Evolutionary conservation across 2,329 filamentous ascomycete species (phyloP).

Genomic region (Gnomoniopsis sp.): DNA sequence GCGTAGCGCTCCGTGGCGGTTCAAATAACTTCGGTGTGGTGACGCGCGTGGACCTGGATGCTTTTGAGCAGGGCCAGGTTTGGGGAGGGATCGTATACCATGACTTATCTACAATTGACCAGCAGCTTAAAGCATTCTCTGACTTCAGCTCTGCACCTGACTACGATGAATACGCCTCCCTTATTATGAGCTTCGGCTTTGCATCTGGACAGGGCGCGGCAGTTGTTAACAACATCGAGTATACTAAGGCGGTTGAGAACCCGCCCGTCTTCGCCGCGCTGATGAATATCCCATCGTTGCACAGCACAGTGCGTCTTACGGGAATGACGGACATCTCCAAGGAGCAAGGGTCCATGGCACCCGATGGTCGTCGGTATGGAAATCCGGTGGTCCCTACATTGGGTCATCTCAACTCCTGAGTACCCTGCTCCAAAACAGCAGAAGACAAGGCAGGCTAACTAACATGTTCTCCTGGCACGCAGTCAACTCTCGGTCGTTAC

Average conservation of each 20-base stretch:
- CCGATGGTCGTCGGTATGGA: no score
- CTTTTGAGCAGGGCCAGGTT: slow-evolving; percentile 13
- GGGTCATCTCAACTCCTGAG: no score
- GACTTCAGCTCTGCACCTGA: not conserved
- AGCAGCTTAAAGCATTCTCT: not conserved
- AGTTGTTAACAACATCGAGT: not conserved
- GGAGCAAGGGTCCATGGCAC: no score
- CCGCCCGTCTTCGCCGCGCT: no score
- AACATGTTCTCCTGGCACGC: no score
- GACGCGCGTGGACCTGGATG: slow-evolving; percentile 16
- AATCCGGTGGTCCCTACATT: no score
- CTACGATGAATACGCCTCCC: not conserved
- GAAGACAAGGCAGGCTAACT: no score
- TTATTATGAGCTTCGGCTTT: not conserved
- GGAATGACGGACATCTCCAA: no score
- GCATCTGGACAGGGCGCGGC: not conserved
- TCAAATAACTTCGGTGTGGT: slow-evolving; percentile 23
- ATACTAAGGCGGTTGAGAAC: slow-evolving; percentile 5
- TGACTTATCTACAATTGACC: not conserved
- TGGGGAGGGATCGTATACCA: not conserved
- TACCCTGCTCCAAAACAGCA: no score
- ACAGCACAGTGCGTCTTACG: no score
- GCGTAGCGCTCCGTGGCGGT: not conserved
- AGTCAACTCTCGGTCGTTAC: no score
- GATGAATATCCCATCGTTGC: no score